Evolutionary conservation across 2,329 filamentous ascomycete genomes (phyloP).

Genomic region (Colletotrichum musae): DNA sequence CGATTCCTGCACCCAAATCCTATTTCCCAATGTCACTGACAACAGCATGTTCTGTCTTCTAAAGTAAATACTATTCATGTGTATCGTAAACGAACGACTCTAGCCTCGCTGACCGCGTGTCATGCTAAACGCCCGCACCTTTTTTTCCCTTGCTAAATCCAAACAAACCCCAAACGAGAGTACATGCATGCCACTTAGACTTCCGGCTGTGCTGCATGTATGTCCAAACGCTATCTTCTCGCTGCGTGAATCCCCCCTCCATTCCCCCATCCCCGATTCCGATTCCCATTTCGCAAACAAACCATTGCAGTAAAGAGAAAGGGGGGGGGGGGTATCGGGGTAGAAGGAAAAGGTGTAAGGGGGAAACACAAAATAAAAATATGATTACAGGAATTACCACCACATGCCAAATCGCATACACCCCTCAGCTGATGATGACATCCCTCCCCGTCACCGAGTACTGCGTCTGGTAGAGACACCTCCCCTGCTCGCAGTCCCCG

Average conservation of each 20-base stretch:
- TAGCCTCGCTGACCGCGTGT: background rate
- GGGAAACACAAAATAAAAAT: background rate
- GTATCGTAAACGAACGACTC: slow-evolving; percentile 16
- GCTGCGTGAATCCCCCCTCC: background rate
- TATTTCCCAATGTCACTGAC: background rate
- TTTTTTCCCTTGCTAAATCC: background rate
- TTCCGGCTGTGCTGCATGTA: slow-evolving; percentile 12
- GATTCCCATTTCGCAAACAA: background rate
- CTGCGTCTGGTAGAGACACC: slow-evolving; percentile 54
- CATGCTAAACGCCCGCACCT: slow-evolving; percentile 10
- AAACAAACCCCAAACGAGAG: background rate
- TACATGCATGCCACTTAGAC: background rate
- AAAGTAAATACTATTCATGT: slow-evolving; percentile 6
- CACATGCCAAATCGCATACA: background rate
- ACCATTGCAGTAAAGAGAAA: background rate
- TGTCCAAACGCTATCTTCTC: slow-evolving; percentile 8
- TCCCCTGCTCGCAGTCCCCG: slow-evolving; percentile 49
- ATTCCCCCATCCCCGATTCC: background rate
- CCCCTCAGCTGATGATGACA: slow-evolving; percentile 35
- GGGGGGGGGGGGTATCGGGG: too few species aligned
- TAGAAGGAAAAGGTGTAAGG: too few species aligned
- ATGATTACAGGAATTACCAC: slow-evolving; percentile 18
- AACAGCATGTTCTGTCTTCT: background rate
- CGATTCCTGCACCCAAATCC: background rate
- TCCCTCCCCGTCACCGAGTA: slow-evolving; percentile 37